Evolutionary conservation across 2,329 filamentous ascomycete species (phyloP), one percentile per base, ranked within the genome.

Genomic region (Acrocalymma vagum): DNA sequence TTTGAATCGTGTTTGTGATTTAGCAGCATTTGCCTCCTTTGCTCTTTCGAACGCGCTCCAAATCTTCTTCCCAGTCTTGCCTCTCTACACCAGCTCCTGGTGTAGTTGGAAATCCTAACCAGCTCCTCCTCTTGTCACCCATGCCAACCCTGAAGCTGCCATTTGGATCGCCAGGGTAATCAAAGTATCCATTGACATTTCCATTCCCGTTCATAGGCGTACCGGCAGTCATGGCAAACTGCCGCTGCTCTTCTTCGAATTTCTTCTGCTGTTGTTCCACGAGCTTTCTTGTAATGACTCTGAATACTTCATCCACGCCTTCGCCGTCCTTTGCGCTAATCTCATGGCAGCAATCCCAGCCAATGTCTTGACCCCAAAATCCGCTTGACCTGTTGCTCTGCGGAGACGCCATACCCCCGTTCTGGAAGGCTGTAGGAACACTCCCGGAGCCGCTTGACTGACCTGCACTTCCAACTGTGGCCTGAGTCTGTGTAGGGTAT

Each of bases 291-390:
- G 92, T 94, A 29, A 91, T 87, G 17, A 95, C 90, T 2, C 93
- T 82, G 60, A 97, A 97, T 0, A 99, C 91, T 71, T 97, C 94
- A 58, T 97, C 94, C 13, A 99, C 92, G 13, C 93, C 93, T 75
- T 96, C 92, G 41, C 92, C 92, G 61, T 87, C 91, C 76, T 95
- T 93, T 31, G 93, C 92, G 56, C 86, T 92, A 63, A 99, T 93
- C 74, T 99, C 94, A 70, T 97, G 94, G 69, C 93, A 97, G 50
- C 91, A 95, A 62, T 96, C 92, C 92, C 93, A 97, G 36, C 92
- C 91, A 5, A 91, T 85, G 64, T 96, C 92, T 67, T 94, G 89
- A 15, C 87, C 90, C 92, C 92, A 96, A 72, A 91, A 90, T 2
- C 87, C 87, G 24, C 83, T 87, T 60, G 83, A 87, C 21, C 74